phyloP scores from a whole-genome alignment of 225 moss, liverwort and hornwort genomes.

The Marchantia polymorpha region DNA sequence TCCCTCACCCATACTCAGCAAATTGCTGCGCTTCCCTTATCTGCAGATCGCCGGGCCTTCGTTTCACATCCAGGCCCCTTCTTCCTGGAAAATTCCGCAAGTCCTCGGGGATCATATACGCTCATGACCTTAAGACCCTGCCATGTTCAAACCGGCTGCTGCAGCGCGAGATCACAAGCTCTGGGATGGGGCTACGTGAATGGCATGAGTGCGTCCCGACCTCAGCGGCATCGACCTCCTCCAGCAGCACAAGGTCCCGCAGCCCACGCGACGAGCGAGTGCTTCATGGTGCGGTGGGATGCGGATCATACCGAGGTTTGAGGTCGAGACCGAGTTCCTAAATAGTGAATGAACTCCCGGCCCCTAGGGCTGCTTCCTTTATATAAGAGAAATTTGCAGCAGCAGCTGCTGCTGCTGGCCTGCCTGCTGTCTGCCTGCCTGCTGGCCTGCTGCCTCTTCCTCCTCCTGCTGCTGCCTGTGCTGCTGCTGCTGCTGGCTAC shows the following conservation, averaged over 20 bases:
- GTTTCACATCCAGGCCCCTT: slow-evolving; percentile 21
- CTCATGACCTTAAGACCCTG: slow-evolving; percentile 18
- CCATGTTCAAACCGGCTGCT: slow-evolving; percentile 16
- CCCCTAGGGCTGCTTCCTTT: slow-evolving; percentile 9
- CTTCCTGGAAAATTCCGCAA: slow-evolving; percentile 10
- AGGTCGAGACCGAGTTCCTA: neutral
- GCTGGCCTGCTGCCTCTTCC: no score
- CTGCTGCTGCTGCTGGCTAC: neutral
- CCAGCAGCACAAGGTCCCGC: neutral
- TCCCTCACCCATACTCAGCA: slow-evolving; percentile 32
- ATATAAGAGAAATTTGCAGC: neutral
- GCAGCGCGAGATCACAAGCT: neutral
- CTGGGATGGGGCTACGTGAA: neutral
- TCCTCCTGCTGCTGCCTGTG: neutral
- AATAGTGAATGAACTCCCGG: slow-evolving; percentile 6
- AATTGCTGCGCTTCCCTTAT: slow-evolving; percentile 19
- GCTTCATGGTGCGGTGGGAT: neutral
- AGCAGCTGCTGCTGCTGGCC: no score
- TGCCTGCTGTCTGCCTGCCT: no score
- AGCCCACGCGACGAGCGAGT: neutral
- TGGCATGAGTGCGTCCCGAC: neutral
- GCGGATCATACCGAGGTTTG: slow-evolving; percentile 11
- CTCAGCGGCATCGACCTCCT: neutral
- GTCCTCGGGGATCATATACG: slow-evolving; percentile 16
- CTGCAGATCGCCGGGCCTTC: slow-evolving; percentile 28